These are phyloP conservation scores for Chytriomyces sp. DNA, from an alignment of 192 early-diverging fungal genomes.

Conservation along the genomic window DNA sequence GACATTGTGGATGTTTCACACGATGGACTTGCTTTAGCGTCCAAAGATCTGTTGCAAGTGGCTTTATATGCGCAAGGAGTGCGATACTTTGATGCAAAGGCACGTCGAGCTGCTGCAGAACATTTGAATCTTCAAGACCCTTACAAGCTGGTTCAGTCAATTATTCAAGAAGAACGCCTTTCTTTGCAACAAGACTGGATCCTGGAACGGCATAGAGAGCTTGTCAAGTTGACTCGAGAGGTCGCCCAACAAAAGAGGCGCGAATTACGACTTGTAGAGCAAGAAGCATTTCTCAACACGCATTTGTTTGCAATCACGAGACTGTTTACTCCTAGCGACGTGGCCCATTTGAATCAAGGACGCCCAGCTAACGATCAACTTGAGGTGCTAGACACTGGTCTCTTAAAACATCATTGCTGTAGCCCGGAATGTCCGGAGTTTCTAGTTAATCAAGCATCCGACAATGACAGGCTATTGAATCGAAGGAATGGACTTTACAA, in stretches of 20 bases:
- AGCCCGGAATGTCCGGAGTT: neutral
- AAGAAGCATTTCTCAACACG: neutral
- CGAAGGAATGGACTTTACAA: neutral
- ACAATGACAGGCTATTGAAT: neutral
- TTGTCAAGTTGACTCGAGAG: neutral
- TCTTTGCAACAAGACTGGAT: neutral
- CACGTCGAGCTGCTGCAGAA: neutral
- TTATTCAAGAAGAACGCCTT: neutral
- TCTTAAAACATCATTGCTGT: slow-evolving; percentile 2
- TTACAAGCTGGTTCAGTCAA: neutral
- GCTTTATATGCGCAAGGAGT: slow-evolving; percentile 12
- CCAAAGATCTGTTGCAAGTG: slow-evolving; percentile 9
- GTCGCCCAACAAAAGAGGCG: neutral
- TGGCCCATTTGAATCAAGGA: neutral
- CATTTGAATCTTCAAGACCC: neutral
- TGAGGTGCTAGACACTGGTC: neutral
- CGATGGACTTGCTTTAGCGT: neutral
- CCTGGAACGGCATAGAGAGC: neutral
- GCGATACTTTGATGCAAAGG: neutral
- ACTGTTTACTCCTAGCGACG: neutral
- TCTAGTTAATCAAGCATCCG: slow-evolving; percentile 8
- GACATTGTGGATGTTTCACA: neutral
- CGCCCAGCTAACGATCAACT: slow-evolving; percentile 2
- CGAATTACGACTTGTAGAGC: neutral
- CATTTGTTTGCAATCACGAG: neutral